Percentiles rank a stretch among this genome's conserved stretches.
Conservation (phyloP, 2,329 filamentous ascomycete genomes). For the Parasarocladium wereldwijsianum region DNA sequence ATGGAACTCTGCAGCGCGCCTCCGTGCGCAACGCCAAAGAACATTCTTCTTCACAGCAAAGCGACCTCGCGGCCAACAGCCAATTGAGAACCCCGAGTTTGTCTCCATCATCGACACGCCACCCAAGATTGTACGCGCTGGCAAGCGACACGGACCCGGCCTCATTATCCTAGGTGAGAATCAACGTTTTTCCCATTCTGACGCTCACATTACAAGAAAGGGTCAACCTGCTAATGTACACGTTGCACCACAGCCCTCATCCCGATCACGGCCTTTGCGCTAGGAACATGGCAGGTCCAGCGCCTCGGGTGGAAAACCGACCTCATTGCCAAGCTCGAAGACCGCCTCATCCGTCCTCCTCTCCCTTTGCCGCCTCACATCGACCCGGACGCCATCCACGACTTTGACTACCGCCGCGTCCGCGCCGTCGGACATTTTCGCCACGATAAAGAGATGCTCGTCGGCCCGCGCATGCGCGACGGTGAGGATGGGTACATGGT, state of each 20-base stretch:
- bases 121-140: constrained; percentile 60
- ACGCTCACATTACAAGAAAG: background rate
- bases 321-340: constrained; percentile 79
- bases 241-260: constrained; percentile 49
- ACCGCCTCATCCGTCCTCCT: constrained; percentile 73
- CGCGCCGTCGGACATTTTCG: constrained; percentile 57
- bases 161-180: constrained; percentile 57
- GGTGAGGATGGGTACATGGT: constrained; percentile 86
- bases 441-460: constrained; percentile 92
- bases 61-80: constrained; percentile 21
- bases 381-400: constrained; percentile 65
- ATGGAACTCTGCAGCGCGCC: constrained; percentile 8
- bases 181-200: constrained; percentile 4
- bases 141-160: constrained; percentile 61
- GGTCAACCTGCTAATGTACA: background rate
- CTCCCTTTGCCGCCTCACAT: constrained; percentile 73
- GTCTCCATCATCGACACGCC: constrained; percentile 79
- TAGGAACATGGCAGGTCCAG: constrained; percentile 93
- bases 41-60: too few species aligned
- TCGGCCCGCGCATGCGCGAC: constrained; percentile 79
- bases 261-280: constrained; percentile 74
- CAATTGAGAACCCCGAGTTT: constrained; percentile 66
- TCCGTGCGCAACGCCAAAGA: too few species aligned
- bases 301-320: constrained; percentile 89
- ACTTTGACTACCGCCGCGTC: constrained; percentile 87